Percentiles rank a stretch among this genome's conserved stretches.
Evolutionary conservation across 805 yeast genomes (phyloP).

Genomic region (Soucietia sequanensis): DNA sequence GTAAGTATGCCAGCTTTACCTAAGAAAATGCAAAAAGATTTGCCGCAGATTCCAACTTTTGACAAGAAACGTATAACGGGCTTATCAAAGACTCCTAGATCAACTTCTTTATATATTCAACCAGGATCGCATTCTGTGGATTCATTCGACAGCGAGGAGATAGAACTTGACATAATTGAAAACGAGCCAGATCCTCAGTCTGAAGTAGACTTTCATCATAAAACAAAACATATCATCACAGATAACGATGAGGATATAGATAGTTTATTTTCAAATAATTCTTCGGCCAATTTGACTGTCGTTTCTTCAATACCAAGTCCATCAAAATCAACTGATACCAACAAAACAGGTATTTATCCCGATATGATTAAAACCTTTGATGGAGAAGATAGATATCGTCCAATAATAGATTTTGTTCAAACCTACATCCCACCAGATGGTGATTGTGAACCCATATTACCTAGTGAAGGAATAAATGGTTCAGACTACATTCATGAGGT

Average conservation of each 20-base stretch:
- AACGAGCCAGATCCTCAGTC: neutral
- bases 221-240: conserved; percentile 5
- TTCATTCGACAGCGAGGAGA: neutral
- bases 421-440: conserved; percentile 6
- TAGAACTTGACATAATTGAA: neutral
- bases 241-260: conserved; percentile 11
- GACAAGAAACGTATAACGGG: neutral
- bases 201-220: neutral
- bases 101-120: neutral
- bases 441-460: no score
- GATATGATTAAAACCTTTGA: no score
- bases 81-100: neutral
- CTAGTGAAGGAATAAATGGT: no score
- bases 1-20: conserved; percentile 20
- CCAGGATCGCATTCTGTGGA: no score
- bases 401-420: conserved; percentile 5
- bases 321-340: no score
- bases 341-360: no score
- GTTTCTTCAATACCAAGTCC: no score
- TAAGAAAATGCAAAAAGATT: no score
- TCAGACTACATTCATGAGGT: no score
- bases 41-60: neutral
- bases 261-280: conserved; percentile 2
- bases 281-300: no score
- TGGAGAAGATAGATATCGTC: no score